Conservation (phyloP, 805 yeast species). For the Wickerhamomyces xylosicus region DNA sequence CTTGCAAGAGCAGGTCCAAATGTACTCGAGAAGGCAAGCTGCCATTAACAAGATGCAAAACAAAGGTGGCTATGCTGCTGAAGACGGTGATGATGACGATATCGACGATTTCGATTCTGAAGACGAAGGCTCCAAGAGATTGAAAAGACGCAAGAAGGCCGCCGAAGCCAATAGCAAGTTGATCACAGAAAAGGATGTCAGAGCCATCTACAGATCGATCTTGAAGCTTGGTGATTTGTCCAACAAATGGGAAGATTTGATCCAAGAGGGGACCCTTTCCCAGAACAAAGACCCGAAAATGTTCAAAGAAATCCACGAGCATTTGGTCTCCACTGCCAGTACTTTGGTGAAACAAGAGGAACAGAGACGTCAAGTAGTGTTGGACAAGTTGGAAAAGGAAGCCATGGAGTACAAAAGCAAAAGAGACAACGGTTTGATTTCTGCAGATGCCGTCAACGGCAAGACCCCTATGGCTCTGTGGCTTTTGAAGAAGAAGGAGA, state of each 20-base stretch:
- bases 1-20: conserved; percentile 79
- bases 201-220: conserved; percentile 77
- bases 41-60: conserved; percentile 53
- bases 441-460: conserved; percentile 16
- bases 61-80: conserved; percentile 31
- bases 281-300: conserved; percentile 75
- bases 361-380: conserved; percentile 40
- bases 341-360: conserved; percentile 58
- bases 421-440: conserved; percentile 25
- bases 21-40: conserved; percentile 73
- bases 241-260: conserved; percentile 71
- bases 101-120: conserved; percentile 26
- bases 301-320: conserved; percentile 68
- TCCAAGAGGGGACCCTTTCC: conserved; percentile 82
- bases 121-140: conserved; percentile 23
- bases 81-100: conserved; percentile 29
- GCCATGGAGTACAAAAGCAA: conserved; percentile 45
- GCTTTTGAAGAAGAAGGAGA: conserved; percentile 66
- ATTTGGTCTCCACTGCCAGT: conserved; percentile 52
- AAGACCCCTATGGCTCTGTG: conserved; percentile 41
- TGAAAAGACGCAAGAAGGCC: conserved; percentile 23
- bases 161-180: conserved; percentile 38
- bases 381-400: conserved; percentile 49
- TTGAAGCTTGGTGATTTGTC: conserved; percentile 73
- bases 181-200: conserved; percentile 75